phyloP scores from a whole-genome alignment of 805 yeast species.

The Yarrowia divulgata region DNA sequence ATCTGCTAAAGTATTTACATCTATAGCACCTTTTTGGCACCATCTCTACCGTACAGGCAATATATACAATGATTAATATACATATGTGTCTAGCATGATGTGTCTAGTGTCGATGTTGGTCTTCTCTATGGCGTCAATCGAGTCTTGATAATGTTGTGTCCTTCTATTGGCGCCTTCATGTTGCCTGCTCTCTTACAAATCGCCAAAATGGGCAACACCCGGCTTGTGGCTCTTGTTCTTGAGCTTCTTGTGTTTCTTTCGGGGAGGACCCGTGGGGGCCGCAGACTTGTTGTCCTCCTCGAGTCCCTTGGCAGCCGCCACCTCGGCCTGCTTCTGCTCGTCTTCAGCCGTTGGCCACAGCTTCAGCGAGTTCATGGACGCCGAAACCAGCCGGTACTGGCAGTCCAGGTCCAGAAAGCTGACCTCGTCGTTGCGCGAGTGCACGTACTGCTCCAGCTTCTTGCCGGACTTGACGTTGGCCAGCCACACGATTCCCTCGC shows the following conservation, averaged over 20 bases:
- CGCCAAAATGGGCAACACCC: constrained; percentile 45
- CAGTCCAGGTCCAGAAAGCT: constrained; percentile 77
- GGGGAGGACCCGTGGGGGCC: constrained; percentile 4
- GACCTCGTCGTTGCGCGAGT: constrained; percentile 61
- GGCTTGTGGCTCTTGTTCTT: constrained; percentile 40
- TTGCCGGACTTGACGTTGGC: constrained; percentile 71
- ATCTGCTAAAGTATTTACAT: too few species aligned
- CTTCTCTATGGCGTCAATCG: too few species aligned
- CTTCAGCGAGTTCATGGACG: constrained; percentile 81
- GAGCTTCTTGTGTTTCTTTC: constrained; percentile 40
- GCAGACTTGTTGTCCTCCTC: constrained; percentile 21
- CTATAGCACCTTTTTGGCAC: too few species aligned
- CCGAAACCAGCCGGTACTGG: constrained; percentile 79
- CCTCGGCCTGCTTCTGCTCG: constrained; percentile 40
- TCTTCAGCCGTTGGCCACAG: constrained; percentile 63
- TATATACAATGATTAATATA: too few species aligned
- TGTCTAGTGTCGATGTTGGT: too few species aligned
- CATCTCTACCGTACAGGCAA: too few species aligned
- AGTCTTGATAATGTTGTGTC: too few species aligned
- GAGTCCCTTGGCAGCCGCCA: constrained; percentile 12
- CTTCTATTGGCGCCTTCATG: too few species aligned
- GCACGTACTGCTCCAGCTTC: constrained; percentile 59
- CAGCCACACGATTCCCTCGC: constrained; percentile 61
- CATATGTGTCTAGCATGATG: too few species aligned
- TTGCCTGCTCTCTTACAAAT: too few species aligned